A percentile compares a stretch with the other conserved stretches of the same genome.
phyloP scores from a whole-genome alignment of 2,329 filamentous ascomycete species.

The Ceratocystis harringtonii region DNA sequence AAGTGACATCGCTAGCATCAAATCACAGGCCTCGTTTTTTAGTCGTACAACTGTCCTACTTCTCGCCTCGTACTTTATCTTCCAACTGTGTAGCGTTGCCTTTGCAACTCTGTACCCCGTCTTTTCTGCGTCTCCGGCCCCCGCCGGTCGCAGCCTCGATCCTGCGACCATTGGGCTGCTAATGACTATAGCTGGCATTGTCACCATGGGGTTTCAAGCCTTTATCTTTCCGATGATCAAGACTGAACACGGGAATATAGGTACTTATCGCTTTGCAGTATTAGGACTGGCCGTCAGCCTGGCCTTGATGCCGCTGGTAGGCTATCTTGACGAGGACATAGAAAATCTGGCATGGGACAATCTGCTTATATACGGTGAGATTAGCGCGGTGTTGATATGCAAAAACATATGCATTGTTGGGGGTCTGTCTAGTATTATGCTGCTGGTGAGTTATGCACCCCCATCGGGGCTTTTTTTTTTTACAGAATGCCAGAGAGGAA shows the following conservation, averaged over 20 bases:
- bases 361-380: conserved; percentile 60
- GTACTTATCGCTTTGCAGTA: conserved; percentile 65
- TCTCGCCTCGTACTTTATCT: conserved; percentile 75
- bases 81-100: conserved; percentile 84
- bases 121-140: conserved; percentile 61
- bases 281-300: conserved; percentile 71
- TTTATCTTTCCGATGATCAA: conserved; percentile 69
- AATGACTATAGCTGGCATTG: conserved; percentile 65
- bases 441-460: conserved; percentile 46
- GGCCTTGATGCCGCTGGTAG: conserved; percentile 76
- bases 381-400: conserved; percentile 66
- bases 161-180: conserved; percentile 74
- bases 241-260: conserved; percentile 66
- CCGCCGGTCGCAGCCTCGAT: conserved; percentile 59
- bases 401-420: conserved; percentile 87
- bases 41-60: conserved; percentile 72
- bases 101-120: conserved; percentile 94
- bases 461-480: neutral
- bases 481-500: neutral
- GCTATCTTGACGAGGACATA: conserved; percentile 45
- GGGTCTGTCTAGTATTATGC: conserved; percentile 74
- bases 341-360: conserved; percentile 24
- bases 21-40: conserved; percentile 32
- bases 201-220: conserved; percentile 82
- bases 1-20: neutral